Percentiles rank a stretch among this genome's conserved stretches.
Conservation (phyloP, 441 rosid genomes). For the Populus trichocarpa region DNA sequence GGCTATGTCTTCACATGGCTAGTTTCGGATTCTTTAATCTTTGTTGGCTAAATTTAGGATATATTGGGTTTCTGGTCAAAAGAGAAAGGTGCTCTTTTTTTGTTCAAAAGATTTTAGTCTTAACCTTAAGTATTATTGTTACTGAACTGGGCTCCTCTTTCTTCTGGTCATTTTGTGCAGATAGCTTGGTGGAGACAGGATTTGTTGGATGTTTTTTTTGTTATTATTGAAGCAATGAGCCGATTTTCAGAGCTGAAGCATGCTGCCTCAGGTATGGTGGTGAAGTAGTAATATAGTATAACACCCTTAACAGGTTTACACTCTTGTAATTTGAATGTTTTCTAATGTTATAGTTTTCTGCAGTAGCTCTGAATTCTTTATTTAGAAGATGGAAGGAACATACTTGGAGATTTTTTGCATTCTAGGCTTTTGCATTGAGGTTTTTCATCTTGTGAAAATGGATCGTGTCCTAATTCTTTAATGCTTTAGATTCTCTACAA, state of each 20-base stretch:
- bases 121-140: neutral
- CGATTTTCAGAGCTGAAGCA: conserved; percentile 18
- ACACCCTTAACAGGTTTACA: neutral
- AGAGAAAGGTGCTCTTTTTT: neutral
- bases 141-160: neutral
- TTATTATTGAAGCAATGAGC: conserved; percentile 32
- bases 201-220: conserved; percentile 33
- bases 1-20: neutral
- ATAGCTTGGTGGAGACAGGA: neutral
- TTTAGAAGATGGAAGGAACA: neutral
- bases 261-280: conserved; percentile 32
- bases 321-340: neutral
- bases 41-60: neutral
- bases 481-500: neutral
- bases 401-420: neutral
- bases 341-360: neutral
- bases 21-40: neutral
- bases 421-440: neutral
- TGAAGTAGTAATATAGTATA: neutral
- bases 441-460: neutral
- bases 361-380: neutral
- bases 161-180: conserved; percentile 8
- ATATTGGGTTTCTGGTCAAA: neutral
- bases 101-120: neutral
- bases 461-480: neutral